Conservation (phyloP, 306 rosid genomes). For the Benincasa hispida region DNA sequence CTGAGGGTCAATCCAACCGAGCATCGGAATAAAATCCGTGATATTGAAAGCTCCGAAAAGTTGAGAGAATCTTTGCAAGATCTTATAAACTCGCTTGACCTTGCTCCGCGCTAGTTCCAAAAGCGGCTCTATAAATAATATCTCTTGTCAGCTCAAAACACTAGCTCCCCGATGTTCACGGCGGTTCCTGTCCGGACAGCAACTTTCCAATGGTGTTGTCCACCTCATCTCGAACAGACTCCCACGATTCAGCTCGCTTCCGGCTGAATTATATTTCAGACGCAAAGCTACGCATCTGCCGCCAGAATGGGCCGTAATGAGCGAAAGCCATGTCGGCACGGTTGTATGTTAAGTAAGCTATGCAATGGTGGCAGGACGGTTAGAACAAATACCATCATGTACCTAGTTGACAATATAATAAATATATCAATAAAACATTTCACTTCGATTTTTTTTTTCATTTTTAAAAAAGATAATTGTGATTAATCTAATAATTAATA, state of each 20-base stretch:
- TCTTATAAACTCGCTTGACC: constrained; percentile 71
- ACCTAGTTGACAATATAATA: neutral
- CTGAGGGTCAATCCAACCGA: constrained; percentile 61
- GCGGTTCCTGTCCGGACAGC: constrained; percentile 14
- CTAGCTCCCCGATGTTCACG: constrained; percentile 53
- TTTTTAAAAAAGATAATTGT: too few relatives aligned
- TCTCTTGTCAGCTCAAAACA: constrained; percentile 54
- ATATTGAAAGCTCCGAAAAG: constrained; percentile 79
- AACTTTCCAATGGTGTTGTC: neutral
- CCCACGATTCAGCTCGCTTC: constrained; percentile 46
- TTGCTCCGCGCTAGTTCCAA: constrained; percentile 41
- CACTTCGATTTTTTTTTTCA: too few relatives aligned
- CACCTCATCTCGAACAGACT: neutral
- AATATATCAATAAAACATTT: neutral
- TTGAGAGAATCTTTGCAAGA: constrained; percentile 72
- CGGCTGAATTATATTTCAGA: constrained; percentile 80
- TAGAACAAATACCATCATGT: neutral
- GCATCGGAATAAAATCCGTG: constrained; percentile 52
- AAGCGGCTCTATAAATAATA: constrained; percentile 70
- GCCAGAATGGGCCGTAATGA: constrained; percentile 90
- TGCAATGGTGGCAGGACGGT: neutral
- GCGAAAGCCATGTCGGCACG: constrained; percentile 34
- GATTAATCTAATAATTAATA: too few relatives aligned
- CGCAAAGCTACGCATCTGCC: constrained; percentile 88
- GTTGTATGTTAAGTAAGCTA: constrained; percentile 66